Conservation (phyloP, 768 basidiomycete genomes). For the Cystobasidium onofrii region DNA sequence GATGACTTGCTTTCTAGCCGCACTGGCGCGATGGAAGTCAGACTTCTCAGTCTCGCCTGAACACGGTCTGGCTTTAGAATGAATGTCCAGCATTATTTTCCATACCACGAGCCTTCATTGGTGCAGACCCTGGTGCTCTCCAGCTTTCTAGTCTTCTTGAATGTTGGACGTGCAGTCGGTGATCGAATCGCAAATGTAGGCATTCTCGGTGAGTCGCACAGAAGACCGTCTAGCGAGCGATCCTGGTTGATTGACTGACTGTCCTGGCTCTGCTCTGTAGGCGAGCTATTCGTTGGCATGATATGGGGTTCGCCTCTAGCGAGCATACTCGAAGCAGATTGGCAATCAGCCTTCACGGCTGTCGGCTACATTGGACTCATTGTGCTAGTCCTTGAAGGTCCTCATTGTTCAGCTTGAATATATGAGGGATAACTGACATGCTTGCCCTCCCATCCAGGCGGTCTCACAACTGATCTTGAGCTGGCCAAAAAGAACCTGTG, state of each 20-base stretch:
- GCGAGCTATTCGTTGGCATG: conserved; percentile 55
- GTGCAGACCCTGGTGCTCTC: conserved; percentile 49
- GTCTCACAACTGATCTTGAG: conserved; percentile 52
- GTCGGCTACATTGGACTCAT: conserved; percentile 51
- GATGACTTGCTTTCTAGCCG: no score
- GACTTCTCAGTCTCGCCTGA: no score
- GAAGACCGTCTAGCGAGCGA: no score
- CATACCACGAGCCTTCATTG: conserved; percentile 47
- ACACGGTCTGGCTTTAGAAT: no score
- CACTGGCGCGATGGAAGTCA: no score
- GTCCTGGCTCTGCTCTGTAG: no score
- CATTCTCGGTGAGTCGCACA: conserved; percentile 44
- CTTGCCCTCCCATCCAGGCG: no score
- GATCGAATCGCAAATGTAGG: conserved; percentile 50
- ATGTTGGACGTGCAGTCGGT: conserved; percentile 50
- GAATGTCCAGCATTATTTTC: neutral
- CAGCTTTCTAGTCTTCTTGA: conserved; percentile 56
- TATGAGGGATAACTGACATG: neutral
- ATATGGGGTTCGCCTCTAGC: conserved; percentile 54
- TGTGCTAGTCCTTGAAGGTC: conserved; percentile 55
- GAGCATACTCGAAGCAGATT: conserved; percentile 46
- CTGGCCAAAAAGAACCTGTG: conserved; percentile 51
- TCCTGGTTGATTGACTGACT: no score
- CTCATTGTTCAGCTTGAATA: no score
- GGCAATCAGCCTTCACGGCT: conserved; percentile 51